phyloP scores from a whole-genome alignment of 108 stramenopile species.

The Hondaea fermentalgiana region DNA sequence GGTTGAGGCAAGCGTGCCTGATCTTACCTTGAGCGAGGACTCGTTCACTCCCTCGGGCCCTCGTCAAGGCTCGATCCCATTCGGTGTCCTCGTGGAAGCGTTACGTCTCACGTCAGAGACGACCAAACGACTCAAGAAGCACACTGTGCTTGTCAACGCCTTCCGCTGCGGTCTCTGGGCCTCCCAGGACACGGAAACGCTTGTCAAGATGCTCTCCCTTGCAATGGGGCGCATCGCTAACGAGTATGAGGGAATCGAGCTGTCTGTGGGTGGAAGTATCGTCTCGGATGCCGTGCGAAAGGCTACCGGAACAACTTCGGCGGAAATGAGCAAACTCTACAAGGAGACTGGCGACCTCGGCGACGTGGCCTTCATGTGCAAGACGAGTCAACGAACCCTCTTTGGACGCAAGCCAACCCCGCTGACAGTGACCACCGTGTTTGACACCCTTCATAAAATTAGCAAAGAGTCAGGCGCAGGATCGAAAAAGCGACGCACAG shows the following conservation, averaged over 20 bases:
- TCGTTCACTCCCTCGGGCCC: background rate
- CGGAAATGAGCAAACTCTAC: background rate
- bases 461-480: background rate
- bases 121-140: constrained; percentile 12
- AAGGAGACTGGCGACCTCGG: background rate
- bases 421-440: background rate
- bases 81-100: background rate
- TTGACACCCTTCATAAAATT: background rate
- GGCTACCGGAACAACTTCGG: background rate
- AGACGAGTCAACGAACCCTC: background rate
- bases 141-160: background rate
- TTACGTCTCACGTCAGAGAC: background rate
- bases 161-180: background rate
- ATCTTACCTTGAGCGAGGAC: background rate
- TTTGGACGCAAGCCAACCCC: background rate
- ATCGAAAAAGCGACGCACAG: background rate
- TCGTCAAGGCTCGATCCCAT: background rate
- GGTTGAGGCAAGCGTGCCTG: too few relatives aligned
- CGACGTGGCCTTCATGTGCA: background rate
- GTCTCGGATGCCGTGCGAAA: background rate
- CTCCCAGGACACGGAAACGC: background rate
- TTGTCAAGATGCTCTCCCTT: background rate
- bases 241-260: background rate
- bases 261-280: background rate
- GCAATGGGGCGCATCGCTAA: background rate